Conservation (phyloP, 2,329 filamentous ascomycete genomes). For the Cordyceps javanica region DNA sequence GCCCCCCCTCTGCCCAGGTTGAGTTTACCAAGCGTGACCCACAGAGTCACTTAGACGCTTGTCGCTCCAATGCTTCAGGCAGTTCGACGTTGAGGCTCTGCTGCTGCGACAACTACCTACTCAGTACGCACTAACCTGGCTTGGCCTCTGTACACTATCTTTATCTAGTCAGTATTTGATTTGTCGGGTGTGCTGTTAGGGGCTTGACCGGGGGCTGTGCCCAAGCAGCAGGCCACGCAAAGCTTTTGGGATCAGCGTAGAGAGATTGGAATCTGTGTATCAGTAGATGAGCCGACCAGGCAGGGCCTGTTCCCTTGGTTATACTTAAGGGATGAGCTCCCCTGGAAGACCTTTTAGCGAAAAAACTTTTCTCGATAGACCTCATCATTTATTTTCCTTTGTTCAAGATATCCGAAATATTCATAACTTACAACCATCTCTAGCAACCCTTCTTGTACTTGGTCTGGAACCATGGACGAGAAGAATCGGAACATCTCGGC, state of each 20-base stretch:
- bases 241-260: too few species aligned
- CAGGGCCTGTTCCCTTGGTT: not conserved
- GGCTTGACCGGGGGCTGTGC: not conserved
- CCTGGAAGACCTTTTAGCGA: not conserved
- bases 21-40: not conserved
- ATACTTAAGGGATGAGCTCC: not conserved
- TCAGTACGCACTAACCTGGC: not conserved
- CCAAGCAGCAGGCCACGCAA: not conserved
- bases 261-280: too few species aligned
- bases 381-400: not conserved
- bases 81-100: not conserved
- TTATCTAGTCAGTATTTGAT: not conserved
- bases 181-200: not conserved
- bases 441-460: not conserved
- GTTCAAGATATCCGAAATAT: not conserved
- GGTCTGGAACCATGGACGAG: constrained; percentile 6
- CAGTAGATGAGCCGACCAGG: not conserved
- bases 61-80: not conserved
- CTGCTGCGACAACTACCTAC: not conserved
- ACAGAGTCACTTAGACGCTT: not conserved
- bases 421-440: not conserved
- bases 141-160: not conserved
- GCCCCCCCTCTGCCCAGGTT: not conserved
- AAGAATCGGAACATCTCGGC: not conserved
- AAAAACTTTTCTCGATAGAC: not conserved